phyloP scores from a whole-genome alignment of 2,329 filamentous ascomycete genomes.

The Aspergillus sergii region DNA sequence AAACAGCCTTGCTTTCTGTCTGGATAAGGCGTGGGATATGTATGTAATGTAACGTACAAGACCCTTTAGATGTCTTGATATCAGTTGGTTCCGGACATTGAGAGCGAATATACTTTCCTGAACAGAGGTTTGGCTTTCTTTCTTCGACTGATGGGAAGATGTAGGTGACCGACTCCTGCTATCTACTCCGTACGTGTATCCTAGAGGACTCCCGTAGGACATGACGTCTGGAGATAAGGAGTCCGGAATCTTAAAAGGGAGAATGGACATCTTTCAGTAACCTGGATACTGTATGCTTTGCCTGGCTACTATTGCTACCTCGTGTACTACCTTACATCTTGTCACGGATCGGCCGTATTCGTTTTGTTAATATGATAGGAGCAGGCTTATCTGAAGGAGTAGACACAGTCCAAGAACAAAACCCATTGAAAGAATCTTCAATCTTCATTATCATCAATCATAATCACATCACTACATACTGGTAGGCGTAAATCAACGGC shows the following conservation, averaged over 20 bases:
- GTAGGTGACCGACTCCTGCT: background rate
- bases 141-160: background rate
- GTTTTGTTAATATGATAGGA: background rate
- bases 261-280: background rate
- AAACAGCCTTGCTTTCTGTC: background rate
- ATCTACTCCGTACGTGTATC: background rate
- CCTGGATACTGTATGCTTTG: background rate
- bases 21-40: background rate
- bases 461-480: slow-evolving; percentile 23
- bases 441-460: slow-evolving; percentile 25
- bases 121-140: background rate
- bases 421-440: background rate
- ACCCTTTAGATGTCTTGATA: background rate
- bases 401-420: background rate
- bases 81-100: background rate
- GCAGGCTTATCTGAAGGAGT: background rate
- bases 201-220: background rate
- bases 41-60: background rate
- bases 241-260: no score
- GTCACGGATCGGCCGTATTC: background rate
- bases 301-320: background rate
- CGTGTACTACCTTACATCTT: background rate
- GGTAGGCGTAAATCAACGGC: slow-evolving; percentile 6
- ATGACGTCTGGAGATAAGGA: no score
- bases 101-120: background rate